Base-by-base conservation (phyloP, 768 basidiomycete genomes). In the Podaxis mareebaensis region DNA sequence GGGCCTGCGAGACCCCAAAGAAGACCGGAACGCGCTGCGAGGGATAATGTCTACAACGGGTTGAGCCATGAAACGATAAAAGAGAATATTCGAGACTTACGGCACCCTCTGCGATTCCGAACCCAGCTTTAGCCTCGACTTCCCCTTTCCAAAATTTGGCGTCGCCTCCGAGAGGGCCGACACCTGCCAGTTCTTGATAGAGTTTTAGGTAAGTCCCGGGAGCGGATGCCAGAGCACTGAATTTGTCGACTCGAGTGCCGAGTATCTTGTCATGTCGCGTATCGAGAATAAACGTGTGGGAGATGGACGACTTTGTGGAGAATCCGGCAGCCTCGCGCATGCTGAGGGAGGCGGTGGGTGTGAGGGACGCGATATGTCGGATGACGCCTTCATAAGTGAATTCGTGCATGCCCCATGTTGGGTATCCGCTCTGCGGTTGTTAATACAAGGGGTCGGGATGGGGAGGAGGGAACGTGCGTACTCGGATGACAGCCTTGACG, bases 321-420 rank as follows among this genome's bases (percentile, higher is more conserved):
- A 86, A 84, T 0, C 94, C 93, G 0, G 96, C 95, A 0, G 90
- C 83, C 70, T 92, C 85, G 36, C 97, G 88, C 59, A 96, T 91
- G 63, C 94, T 96, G 46, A 96, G 79, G 2, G 93, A 95, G 26
- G 95, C 96, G 1, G 84, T 7, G 1, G 92, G 86, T 7, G 82
- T 77, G 30, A 99, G 80, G 48, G 82, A 80, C 5, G 87, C 83
- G 22, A 99, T 82, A 61, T 93, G 88, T 52, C 97, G 80, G 58
- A 92, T 74, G 2, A 91, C 87, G 17, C 86, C 87, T 71, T 98
- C 94, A 68, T 96, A 98, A 5, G 89, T 86, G 11, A 95, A 66
- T 70, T 97, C 93, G 69, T 97, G 93, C 64, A 80, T 70, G 3
- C 87, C 86, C 26, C 68, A 69, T 22, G 65, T 65, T 6, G 69